Percentiles rank a stretch among this genome's conserved stretches.
Evolutionary conservation across 345 rosid species (phyloP).

Genomic region (Eutrema yunnanense): DNA sequence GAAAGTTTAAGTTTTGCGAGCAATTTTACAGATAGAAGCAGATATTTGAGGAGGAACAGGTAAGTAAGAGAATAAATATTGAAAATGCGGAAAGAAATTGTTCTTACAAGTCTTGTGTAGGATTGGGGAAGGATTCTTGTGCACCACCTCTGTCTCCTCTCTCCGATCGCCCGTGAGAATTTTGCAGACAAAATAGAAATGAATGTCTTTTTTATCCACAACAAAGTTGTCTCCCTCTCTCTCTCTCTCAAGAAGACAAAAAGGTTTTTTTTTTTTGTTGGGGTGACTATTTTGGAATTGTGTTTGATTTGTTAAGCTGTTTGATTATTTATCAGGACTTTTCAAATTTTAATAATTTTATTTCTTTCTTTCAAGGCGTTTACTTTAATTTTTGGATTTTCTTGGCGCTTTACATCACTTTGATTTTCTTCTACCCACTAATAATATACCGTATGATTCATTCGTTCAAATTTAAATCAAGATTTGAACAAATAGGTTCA

Average conservation of each 20-base stretch:
- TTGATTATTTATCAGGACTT: slow-evolving; percentile 27
- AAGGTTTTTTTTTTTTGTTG: slow-evolving; percentile 17
- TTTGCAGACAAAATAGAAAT: slow-evolving; percentile 28
- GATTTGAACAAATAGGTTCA: background rate
- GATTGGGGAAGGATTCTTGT: slow-evolving; percentile 22
- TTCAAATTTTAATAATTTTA: background rate
- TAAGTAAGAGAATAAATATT: background rate
- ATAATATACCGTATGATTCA: background rate
- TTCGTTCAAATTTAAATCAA: background rate
- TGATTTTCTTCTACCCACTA: background rate
- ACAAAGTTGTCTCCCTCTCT: slow-evolving; percentile 28
- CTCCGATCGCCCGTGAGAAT: slow-evolving; percentile 31
- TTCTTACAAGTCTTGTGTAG: slow-evolving; percentile 22
- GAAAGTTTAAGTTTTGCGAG: background rate
- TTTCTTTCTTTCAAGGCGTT: background rate
- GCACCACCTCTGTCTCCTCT: slow-evolving; percentile 33
- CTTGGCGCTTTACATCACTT: slow-evolving; percentile 19
- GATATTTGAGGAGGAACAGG: background rate
- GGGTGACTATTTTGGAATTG: slow-evolving; percentile 30
- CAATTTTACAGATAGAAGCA: background rate
- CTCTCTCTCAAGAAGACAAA: background rate
- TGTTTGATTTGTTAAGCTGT: slow-evolving; percentile 22
- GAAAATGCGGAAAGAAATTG: background rate
- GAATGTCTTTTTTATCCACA: slow-evolving; percentile 23
- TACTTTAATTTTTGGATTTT: slow-evolving; percentile 5